phyloP scores from a whole-genome alignment of 2,329 filamentous ascomycete genomes.

The Pestalotiopsis sp. region DNA sequence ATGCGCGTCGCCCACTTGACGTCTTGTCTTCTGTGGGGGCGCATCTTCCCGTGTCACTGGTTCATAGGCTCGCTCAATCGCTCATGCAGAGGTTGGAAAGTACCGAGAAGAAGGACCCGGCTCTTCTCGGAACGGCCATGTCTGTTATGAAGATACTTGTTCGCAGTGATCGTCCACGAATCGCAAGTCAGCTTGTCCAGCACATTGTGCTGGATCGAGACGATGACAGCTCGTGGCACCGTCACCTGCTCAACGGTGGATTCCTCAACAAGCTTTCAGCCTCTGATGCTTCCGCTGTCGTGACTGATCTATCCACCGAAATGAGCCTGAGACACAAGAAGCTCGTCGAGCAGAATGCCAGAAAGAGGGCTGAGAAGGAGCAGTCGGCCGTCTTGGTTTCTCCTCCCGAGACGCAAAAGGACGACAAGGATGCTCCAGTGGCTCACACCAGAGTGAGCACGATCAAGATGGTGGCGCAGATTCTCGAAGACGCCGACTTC shows the following conservation, averaged over 20 bases:
- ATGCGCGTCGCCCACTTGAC: not conserved
- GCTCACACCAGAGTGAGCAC: conserved; percentile 37
- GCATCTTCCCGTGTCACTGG: conserved; percentile 9
- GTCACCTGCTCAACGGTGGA: conserved; percentile 26
- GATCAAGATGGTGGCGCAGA: conserved; percentile 39
- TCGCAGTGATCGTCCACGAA: conserved; percentile 29
- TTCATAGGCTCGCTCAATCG: conserved; percentile 14
- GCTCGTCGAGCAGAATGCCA: conserved; percentile 3
- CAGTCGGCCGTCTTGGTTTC: not conserved
- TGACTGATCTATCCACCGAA: conserved; percentile 27
- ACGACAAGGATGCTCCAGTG: not conserved
- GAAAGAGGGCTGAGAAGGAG: conserved; percentile 12
- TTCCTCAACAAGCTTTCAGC: conserved; percentile 32
- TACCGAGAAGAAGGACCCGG: not conserved
- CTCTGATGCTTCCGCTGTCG: conserved; percentile 25
- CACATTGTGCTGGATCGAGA: conserved; percentile 30
- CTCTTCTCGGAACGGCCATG: conserved; percentile 11
- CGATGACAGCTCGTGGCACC: conserved; percentile 35
- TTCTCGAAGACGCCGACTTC: conserved; percentile 31
- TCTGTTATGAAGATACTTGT: conserved; percentile 26
- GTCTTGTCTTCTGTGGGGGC: not conserved
- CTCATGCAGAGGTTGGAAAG: conserved; percentile 14
- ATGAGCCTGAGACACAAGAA: conserved; percentile 32
- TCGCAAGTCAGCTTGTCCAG: conserved; percentile 32
- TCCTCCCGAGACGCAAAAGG: not conserved